Percentiles rank a stretch among this genome's conserved stretches.
phyloP scores from a whole-genome alignment of 2,329 filamentous ascomycete genomes.

The Fusarium sp. region DNA sequence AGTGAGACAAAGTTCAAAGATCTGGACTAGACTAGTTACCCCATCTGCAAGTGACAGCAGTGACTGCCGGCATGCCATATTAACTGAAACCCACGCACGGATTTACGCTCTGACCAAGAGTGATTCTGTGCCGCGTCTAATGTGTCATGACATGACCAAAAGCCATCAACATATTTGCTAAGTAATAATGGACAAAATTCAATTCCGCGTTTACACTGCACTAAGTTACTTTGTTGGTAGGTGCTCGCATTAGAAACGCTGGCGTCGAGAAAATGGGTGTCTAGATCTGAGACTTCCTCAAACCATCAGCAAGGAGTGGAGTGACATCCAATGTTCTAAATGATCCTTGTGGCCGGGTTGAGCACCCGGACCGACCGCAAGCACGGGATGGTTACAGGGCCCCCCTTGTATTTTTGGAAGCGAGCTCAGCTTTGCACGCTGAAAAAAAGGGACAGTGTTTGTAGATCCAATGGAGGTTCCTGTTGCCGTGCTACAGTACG shows the following conservation, averaged over 20 bases:
- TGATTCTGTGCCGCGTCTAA: not conserved
- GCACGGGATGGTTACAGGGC: conserved; percentile 29
- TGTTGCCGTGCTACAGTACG: not conserved
- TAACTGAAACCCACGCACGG: conserved; percentile 6
- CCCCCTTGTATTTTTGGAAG: conserved; percentile 21
- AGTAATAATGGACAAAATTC: conserved; percentile 2
- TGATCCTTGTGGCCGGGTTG: conserved; percentile 35
- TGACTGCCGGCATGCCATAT: not conserved
- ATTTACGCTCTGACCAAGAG: not conserved
- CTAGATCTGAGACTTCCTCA: conserved; percentile 30
- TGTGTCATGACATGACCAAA: not conserved
- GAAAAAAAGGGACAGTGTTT: conserved; percentile 20
- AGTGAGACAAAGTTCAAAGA: not conserved
- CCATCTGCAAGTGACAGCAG: not conserved
- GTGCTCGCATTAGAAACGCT: conserved; percentile 36
- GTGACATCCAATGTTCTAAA: conserved; percentile 4
- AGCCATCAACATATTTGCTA: not conserved
- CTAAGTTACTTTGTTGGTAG: conserved; percentile 2
- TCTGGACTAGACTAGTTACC: not conserved
- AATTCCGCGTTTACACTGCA: not conserved
- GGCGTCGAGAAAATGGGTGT: conserved; percentile 30
- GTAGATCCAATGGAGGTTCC: conserved; percentile 13
- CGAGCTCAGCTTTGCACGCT: conserved; percentile 31
- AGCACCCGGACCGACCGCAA: conserved; percentile 34
- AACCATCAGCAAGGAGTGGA: conserved; percentile 29